phyloP scores from a whole-genome alignment of 108 stramenopile genomes.

The Nitzschia sp. region DNA sequence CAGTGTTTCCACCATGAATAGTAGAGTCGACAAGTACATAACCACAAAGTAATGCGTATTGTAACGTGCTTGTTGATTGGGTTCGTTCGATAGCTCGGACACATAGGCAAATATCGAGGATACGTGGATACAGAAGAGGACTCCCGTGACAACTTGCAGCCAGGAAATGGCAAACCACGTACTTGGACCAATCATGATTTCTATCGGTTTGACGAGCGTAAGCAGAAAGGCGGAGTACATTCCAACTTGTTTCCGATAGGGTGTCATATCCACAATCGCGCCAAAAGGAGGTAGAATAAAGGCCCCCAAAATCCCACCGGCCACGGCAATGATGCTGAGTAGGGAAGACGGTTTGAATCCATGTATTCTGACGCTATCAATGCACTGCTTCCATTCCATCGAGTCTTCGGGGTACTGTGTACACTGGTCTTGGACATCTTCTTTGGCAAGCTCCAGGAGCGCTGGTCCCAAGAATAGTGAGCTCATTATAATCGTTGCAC shows the following conservation, averaged over 20 bases:
- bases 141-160: slow-evolving; percentile 42
- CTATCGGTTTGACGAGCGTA: slow-evolving; percentile 31
- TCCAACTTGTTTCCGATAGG: slow-evolving; percentile 41
- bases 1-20: slow-evolving; percentile 36
- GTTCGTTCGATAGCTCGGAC: slow-evolving; percentile 36
- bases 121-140: slow-evolving; percentile 32
- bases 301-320: slow-evolving; percentile 47
- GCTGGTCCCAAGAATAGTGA: slow-evolving; percentile 60
- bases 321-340: slow-evolving; percentile 47
- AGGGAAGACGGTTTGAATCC: slow-evolving; percentile 51
- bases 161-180: slow-evolving; percentile 59
- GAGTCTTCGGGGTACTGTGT: neutral
- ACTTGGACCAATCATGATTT: slow-evolving; percentile 31
- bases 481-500: slow-evolving; percentile 47
- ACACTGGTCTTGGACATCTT: neutral
- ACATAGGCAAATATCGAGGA: slow-evolving; percentile 29
- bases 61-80: slow-evolving; percentile 25
- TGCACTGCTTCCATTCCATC: neutral
- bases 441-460: slow-evolving; percentile 43
- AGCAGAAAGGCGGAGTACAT: slow-evolving; percentile 30
- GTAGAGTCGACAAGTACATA: slow-evolving; percentile 40
- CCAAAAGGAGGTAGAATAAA: slow-evolving; percentile 56
- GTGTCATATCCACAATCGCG: slow-evolving; percentile 52
- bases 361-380: slow-evolving; percentile 20
- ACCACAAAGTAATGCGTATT: slow-evolving; percentile 37